Conservation (phyloP, 352 stramenopile species). For the Phytophthora sojae region DNA sequence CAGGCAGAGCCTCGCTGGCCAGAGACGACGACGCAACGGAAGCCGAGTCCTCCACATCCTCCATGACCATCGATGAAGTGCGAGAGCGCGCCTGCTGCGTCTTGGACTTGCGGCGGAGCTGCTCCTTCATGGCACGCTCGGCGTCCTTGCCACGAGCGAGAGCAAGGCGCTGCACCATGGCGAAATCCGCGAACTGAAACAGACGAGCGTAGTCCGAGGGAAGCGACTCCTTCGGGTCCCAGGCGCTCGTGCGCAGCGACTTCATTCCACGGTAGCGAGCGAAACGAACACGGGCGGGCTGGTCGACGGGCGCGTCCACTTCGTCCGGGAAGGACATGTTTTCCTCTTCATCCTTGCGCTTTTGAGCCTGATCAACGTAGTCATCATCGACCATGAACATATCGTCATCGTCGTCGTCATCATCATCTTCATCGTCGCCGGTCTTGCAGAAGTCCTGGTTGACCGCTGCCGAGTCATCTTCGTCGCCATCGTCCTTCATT, state of each 20-base stretch:
- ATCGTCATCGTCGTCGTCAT: constrained; percentile 64
- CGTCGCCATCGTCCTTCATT: constrained; percentile 76
- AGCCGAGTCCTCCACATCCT: constrained; percentile 70
- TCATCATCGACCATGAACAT: constrained; percentile 83
- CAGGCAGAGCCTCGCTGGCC: constrained; percentile 27
- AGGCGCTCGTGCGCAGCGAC: constrained; percentile 96
- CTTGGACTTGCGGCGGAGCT: constrained; percentile 65
- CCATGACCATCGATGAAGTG: constrained; percentile 70
- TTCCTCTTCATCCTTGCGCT: constrained; percentile 90
- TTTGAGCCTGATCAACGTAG: constrained; percentile 67
- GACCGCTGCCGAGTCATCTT: constrained; percentile 36
- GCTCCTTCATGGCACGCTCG: constrained; percentile 73
- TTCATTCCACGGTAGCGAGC: constrained; percentile 96
- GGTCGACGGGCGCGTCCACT: constrained; percentile 77
- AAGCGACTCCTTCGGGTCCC: constrained; percentile 99
- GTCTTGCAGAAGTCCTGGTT: constrained; percentile 88
- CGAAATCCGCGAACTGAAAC: constrained; percentile 97
- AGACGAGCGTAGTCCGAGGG: constrained; percentile 97
- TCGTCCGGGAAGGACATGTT: constrained; percentile 98
- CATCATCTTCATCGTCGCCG: constrained; percentile 63
- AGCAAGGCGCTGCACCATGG: constrained; percentile 93
- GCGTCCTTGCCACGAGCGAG: constrained; percentile 83
- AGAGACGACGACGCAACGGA: constrained; percentile 44
- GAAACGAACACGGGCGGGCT: constrained; percentile 74
- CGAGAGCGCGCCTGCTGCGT: constrained; percentile 51